Evolutionary conservation across 2,329 filamentous ascomycete genomes (phyloP).

Genomic region (Paraphoma sp.): DNA sequence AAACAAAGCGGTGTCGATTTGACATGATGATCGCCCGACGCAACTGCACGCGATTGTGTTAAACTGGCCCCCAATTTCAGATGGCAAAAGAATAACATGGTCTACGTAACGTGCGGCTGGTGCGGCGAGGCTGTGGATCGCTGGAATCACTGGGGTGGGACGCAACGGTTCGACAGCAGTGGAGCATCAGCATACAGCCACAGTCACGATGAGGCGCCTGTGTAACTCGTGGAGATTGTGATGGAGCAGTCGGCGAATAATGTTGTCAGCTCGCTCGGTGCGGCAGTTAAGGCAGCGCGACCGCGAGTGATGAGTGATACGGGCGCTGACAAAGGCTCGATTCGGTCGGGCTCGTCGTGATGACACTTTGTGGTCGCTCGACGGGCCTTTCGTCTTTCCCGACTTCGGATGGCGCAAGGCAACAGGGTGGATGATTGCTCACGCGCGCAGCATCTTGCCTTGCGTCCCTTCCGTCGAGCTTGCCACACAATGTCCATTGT

Average conservation of each 20-base stretch:
- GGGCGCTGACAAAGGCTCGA: constrained; percentile 7
- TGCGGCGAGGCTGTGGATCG: constrained; percentile 13
- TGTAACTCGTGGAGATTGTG: constrained; percentile 13
- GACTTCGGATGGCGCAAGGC: constrained; percentile 30
- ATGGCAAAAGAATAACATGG: background rate
- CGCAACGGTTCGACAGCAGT: constrained; percentile 7
- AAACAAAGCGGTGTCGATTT: constrained; percentile 16
- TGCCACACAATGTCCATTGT: background rate
- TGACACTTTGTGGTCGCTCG: background rate
- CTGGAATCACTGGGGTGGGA: constrained; percentile 11
- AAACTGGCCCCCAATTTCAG: constrained; percentile 6
- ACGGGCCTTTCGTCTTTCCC: constrained; percentile 12
- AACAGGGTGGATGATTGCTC: constrained; percentile 26
- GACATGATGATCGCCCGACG: background rate
- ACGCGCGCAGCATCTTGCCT: constrained; percentile 15
- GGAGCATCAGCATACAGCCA: constrained; percentile 7
- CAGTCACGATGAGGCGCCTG: constrained; percentile 7
- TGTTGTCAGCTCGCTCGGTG: background rate
- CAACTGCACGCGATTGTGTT: background rate
- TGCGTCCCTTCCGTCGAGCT: background rate
- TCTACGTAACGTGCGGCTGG: constrained; percentile 7
- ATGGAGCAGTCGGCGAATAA: constrained; percentile 8
- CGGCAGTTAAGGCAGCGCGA: background rate
- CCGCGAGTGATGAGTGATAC: background rate
- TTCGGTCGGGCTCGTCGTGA: background rate